Percentiles rank a stretch among this genome's conserved stretches.
Conservation (phyloP, 2,329 filamentous ascomycete genomes). For the Neonectria neomacrospora region DNA sequence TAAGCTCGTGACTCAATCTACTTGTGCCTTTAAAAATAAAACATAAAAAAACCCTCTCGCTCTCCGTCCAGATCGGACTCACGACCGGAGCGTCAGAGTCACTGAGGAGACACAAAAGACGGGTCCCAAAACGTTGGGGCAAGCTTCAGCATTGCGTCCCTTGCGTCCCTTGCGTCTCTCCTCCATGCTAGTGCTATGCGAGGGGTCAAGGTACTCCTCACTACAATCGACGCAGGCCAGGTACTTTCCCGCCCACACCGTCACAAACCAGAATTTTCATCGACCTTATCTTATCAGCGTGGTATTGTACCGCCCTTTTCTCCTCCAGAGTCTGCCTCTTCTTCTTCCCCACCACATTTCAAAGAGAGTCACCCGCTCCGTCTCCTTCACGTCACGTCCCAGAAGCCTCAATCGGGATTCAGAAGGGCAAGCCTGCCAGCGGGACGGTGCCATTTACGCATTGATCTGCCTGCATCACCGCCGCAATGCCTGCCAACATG, state of each 20-base stretch:
- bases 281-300: constrained; percentile 43
- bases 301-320: constrained; percentile 40
- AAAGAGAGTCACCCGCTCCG: constrained; percentile 45
- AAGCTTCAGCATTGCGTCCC: background rate
- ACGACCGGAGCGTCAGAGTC: constrained; percentile 15
- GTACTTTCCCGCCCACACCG: constrained; percentile 21
- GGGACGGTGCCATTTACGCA: constrained; percentile 50
- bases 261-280: constrained; percentile 43
- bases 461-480: constrained; percentile 49
- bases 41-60: background rate
- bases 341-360: constrained; percentile 31
- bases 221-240: constrained; percentile 6
- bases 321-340: constrained; percentile 30
- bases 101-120: constrained; percentile 16
- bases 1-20: background rate
- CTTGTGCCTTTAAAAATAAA: background rate
- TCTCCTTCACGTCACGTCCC: constrained; percentile 35
- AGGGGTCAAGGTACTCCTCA: constrained; percentile 29
- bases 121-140: constrained; percentile 42
- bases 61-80: constrained; percentile 16
- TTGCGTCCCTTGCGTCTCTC: background rate
- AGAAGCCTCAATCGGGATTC: constrained; percentile 47
- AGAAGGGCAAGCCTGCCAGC: constrained; percentile 49
- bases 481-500: constrained; percentile 54
- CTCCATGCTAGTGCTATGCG: constrained; percentile 24